These are phyloP conservation scores for Penicillium sp. DNA, from an alignment of 2,329 filamentous ascomycete species.

Conservation along the genomic window DNA sequence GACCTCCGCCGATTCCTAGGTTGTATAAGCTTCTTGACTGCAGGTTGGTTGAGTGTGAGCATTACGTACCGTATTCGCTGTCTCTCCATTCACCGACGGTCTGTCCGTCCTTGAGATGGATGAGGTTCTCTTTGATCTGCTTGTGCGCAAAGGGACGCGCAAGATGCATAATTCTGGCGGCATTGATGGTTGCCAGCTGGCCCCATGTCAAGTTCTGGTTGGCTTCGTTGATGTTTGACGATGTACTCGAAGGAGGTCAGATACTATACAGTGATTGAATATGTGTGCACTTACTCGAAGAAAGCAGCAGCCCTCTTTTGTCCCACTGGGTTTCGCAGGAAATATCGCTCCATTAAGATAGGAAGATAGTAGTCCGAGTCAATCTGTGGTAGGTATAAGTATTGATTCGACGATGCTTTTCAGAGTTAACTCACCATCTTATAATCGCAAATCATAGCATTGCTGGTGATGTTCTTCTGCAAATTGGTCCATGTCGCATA, in stretches of 20 bases:
- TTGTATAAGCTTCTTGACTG: not conserved
- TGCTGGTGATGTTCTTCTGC: slow-evolving; percentile 50
- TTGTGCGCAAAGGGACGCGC: slow-evolving; percentile 52
- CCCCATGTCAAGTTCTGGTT: slow-evolving; percentile 53
- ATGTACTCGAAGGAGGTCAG: slow-evolving; percentile 34
- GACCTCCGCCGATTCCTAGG: slow-evolving; percentile 51
- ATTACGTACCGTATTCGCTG: slow-evolving; percentile 46
- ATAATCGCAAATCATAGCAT: slow-evolving; percentile 53
- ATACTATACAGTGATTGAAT: not conserved
- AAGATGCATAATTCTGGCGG: slow-evolving; percentile 55
- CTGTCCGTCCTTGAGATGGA: slow-evolving; percentile 53
- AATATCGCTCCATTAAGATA: slow-evolving; percentile 55
- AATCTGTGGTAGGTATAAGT: slow-evolving; percentile 34
- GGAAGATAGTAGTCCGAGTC: slow-evolving; percentile 60
- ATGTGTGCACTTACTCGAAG: slow-evolving; percentile 24
- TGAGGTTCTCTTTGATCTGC: slow-evolving; percentile 51
- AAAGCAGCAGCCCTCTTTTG: slow-evolving; percentile 35
- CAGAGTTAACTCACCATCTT: slow-evolving; percentile 44
- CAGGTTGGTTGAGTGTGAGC: too few species aligned
- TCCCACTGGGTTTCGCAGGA: slow-evolving; percentile 46
- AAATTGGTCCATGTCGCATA: slow-evolving; percentile 58
- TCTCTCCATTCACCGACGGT: slow-evolving; percentile 61
- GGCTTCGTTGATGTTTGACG: slow-evolving; percentile 46
- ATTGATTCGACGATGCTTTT: not conserved
- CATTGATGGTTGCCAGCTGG: slow-evolving; percentile 49